Evolutionary conservation across 495 filamentous ascomycete species (phyloP), one percentile per base, ranked within the genome.

Genomic region (Amniculicola lignicola): DNA sequence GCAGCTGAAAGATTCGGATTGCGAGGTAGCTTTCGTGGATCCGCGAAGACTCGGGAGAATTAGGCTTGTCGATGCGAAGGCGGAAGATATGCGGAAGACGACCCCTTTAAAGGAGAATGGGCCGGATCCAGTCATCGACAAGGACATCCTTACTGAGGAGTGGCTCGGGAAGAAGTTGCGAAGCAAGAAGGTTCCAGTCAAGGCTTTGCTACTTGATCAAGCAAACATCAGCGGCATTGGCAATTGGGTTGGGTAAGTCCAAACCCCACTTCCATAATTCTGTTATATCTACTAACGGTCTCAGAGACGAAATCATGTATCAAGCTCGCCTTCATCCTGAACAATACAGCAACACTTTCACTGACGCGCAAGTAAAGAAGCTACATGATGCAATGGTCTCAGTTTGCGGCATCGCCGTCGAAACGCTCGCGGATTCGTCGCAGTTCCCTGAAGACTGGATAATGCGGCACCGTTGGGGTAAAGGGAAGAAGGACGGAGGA

Each of bases 191-290:
- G 85, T 95, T 1, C 89, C 92, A 0, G 75, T 97, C 40, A 96
- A 96, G 66, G 85, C 89, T 0, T 74, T 95, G 43, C 70, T 98
- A 18, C 77, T 96, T 11, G 88, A 96, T 64, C 93, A 98, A 67
- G 76, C 80, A n/a, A 87, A 85, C 62, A 84, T 97, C 45, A 90
- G 88, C 62, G 93, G 93, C 4, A 88, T 98, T 42, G 93, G 93
- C 1, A 97, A 96, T 62, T 97, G 92, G 93, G 90, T 98, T 59
- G 90, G 82, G 81, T 84, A 73, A 56, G 78, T 66, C n/a, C 1
- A 18, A 12, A 22, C 54, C 5, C 37, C 14, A 33, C 29, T 5
- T 19, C 19, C 4, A n/a, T 23, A 27, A 2, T n/a, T 37, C 53
- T 7, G n/a, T 27, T n/a, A 31, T 25, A 40, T 22, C 14, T 43